Conservation (phyloP, 2,329 filamentous ascomycete genomes). For the Trichoderma atroviride region DNA sequence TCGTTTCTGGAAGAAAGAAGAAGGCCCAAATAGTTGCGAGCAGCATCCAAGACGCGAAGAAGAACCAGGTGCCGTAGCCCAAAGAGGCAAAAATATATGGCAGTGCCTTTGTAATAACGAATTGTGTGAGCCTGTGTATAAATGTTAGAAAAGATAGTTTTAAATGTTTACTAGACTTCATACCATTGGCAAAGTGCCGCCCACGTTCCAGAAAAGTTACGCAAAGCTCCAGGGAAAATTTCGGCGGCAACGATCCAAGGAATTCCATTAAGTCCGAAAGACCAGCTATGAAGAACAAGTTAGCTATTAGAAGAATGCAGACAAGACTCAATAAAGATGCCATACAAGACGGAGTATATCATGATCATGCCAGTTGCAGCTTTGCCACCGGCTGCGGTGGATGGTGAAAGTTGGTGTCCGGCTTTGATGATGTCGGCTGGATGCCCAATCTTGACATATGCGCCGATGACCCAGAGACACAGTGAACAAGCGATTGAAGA, state of each 20-base stretch:
- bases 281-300: slow-evolving; percentile 39
- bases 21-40: slow-evolving; percentile 52
- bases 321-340: accelerated
- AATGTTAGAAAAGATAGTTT: not conserved
- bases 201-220: slow-evolving; percentile 46
- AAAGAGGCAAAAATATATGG: slow-evolving; percentile 50
- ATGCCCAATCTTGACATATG: slow-evolving; percentile 56
- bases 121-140: slow-evolving; percentile 41
- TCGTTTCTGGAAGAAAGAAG: slow-evolving; percentile 58
- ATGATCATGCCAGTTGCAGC: slow-evolving; percentile 59
- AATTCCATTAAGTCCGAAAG: slow-evolving; percentile 49
- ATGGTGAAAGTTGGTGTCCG: slow-evolving; percentile 46
- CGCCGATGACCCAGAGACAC: slow-evolving; percentile 55
- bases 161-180: not conserved
- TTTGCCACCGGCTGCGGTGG: slow-evolving; percentile 50
- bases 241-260: slow-evolving; percentile 51
- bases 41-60: slow-evolving; percentile 58
- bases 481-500: slow-evolving; percentile 52
- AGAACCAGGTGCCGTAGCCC: slow-evolving; percentile 58
- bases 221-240: slow-evolving; percentile 48
- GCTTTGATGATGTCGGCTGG: slow-evolving; percentile 49
- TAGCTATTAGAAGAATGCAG: not conserved
- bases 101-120: slow-evolving; percentile 48
- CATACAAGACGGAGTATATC: slow-evolving; percentile 57
- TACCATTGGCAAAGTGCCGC: slow-evolving; percentile 46